Conservation (phyloP, 2,329 filamentous ascomycete species). For the Fusarium sp. region DNA sequence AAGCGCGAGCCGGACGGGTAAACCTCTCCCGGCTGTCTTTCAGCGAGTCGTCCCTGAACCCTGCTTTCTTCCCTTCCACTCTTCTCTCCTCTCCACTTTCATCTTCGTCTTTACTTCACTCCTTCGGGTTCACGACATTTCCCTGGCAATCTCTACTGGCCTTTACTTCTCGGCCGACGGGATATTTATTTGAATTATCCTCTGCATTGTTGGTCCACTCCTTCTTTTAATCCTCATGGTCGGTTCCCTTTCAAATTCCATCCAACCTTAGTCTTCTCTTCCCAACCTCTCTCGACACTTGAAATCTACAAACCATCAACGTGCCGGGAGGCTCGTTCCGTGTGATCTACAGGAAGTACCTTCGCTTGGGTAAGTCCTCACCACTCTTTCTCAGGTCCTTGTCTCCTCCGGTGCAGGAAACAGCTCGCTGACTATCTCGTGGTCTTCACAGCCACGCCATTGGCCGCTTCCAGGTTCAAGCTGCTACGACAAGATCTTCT, state of each 20-base stretch:
- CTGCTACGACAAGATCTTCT: too few relatives aligned
- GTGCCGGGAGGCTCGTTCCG: too few relatives aligned
- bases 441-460: not conserved
- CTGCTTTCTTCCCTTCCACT: not conserved
- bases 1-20: not conserved
- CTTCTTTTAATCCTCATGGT: not conserved
- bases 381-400: too few relatives aligned
- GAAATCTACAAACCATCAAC: not conserved
- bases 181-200: not conserved
- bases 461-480: not conserved
- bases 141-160: not conserved
- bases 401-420: too few relatives aligned
- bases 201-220: not conserved
- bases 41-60: not conserved
- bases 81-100: not conserved
- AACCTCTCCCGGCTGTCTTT: not conserved
- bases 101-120: not conserved
- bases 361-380: not conserved
- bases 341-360: too few relatives aligned
- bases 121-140: not conserved
- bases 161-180: not conserved
- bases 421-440: not conserved
- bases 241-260: not conserved
- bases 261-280: too few relatives aligned
- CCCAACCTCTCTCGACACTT: not conserved